Percentiles rank a stretch among this genome's conserved stretches.
Evolutionary conservation across 441 rosid species (phyloP).

Genomic region (Flueggea neowawraea): DNA sequence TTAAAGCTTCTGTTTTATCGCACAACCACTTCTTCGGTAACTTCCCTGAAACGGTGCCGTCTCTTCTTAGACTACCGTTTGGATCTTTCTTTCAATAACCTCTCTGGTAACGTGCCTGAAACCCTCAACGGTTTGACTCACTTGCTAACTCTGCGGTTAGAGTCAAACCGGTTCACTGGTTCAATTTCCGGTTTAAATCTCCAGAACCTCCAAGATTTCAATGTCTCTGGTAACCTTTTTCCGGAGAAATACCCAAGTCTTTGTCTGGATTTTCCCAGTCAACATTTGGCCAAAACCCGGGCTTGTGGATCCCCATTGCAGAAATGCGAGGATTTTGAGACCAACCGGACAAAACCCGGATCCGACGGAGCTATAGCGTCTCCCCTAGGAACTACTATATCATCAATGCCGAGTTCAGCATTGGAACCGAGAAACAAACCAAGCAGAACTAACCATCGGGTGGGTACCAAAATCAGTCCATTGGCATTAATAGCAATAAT

Average conservation of each 20-base stretch:
- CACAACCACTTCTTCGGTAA: constrained; percentile 73
- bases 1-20: constrained; percentile 68
- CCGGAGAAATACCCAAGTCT: constrained; percentile 63
- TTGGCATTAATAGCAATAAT: constrained; percentile 60
- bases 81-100: constrained; percentile 59
- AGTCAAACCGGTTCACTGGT: constrained; percentile 64
- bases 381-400: constrained; percentile 50
- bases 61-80: constrained; percentile 47
- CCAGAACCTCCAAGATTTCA: constrained; percentile 53
- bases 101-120: constrained; percentile 52
- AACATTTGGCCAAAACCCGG: constrained; percentile 55
- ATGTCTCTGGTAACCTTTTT: constrained; percentile 68
- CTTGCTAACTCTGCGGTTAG: constrained; percentile 59
- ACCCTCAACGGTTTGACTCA: constrained; percentile 60
- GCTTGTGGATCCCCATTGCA: constrained; percentile 73
- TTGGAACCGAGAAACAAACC: constrained; percentile 15
- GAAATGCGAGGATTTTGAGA: constrained; percentile 46
- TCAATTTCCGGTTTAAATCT: constrained; percentile 41
- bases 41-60: constrained; percentile 38
- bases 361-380: constrained; percentile 30
- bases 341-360: constrained; percentile 45
- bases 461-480: constrained; percentile 43
- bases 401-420: constrained; percentile 39
- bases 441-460: constrained; percentile 12
- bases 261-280: constrained; percentile 32